These are phyloP conservation scores for Penicillium argentinense DNA, from an alignment of 495 filamentous ascomycete species.

Conservation along the genomic window DNA sequence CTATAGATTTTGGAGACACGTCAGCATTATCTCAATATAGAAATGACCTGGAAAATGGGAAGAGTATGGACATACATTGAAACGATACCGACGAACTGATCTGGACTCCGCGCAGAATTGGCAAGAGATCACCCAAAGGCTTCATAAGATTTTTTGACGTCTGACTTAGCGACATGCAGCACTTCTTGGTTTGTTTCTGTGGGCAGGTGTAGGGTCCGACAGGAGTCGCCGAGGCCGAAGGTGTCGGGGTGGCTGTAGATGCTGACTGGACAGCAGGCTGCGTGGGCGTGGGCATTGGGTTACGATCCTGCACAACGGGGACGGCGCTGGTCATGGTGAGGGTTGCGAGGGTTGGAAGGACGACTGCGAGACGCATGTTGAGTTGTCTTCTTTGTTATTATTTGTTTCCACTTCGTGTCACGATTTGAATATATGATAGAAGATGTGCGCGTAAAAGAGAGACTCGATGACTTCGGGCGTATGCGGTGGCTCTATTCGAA, in stretches of 20 bases:
- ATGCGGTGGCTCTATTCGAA: not conserved
- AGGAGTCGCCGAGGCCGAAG: constrained; percentile 1
- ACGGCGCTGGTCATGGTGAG: constrained; percentile 12
- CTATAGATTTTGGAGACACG: constrained; percentile 8
- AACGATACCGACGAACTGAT: constrained; percentile 27
- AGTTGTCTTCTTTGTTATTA: constrained; percentile 1
- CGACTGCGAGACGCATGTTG: constrained; percentile 13
- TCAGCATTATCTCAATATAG: constrained; percentile 1
- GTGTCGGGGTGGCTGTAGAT: not conserved
- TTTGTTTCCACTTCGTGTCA: not conserved
- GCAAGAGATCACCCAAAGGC: constrained; percentile 24
- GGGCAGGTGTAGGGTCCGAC: constrained; percentile 26
- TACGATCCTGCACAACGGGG: constrained; percentile 1
- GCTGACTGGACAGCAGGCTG: constrained; percentile 1
- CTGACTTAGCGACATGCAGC: constrained; percentile 30
- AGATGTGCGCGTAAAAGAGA: no score
- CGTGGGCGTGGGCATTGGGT: constrained; percentile 7
- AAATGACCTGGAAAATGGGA: not conserved
- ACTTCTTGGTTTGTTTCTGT: constrained; percentile 23
- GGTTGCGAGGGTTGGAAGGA: constrained; percentile 9
- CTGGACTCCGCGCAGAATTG: constrained; percentile 22
- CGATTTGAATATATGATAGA: no score
- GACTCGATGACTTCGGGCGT: no score
- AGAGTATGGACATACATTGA: constrained; percentile 27
- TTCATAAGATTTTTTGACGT: constrained; percentile 17